These are phyloP conservation scores for Hydnum rufescens DNA, from an alignment of 768 basidiomycete genomes.

Conservation along the genomic window DNA sequence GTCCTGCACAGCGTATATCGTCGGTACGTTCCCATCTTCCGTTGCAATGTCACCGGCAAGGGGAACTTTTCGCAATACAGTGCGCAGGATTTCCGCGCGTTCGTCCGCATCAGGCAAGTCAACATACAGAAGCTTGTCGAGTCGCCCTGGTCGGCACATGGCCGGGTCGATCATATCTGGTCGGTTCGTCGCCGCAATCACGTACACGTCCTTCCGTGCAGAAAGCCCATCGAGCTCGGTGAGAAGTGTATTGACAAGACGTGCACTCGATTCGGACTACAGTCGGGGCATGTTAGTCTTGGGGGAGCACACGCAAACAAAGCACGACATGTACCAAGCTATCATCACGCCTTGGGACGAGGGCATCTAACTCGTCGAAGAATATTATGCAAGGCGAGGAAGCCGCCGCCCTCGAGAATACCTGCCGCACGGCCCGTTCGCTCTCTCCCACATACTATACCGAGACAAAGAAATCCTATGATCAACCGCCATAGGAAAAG, in stretches of 20 bases:
- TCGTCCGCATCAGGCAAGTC: constrained; percentile 60
- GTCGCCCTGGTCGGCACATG: constrained; percentile 88
- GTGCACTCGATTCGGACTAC: constrained; percentile 80
- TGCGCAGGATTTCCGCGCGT: constrained; percentile 67
- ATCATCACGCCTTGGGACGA: constrained; percentile 81
- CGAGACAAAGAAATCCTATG: not conserved
- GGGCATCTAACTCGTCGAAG: constrained; percentile 85
- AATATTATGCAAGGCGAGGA: constrained; percentile 91
- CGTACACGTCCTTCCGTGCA: constrained; percentile 68
- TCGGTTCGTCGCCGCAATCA: constrained; percentile 86
- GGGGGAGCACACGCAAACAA: constrained; percentile 3
- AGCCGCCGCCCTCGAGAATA: constrained; percentile 83
- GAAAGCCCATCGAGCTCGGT: constrained; percentile 90
- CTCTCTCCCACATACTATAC: constrained; percentile 93
- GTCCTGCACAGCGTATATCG: not conserved
- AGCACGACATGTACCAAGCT: constrained; percentile 37
- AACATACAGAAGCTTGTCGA: constrained; percentile 88
- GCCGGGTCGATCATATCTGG: constrained; percentile 97
- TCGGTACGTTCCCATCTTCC: not conserved
- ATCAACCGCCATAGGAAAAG: not conserved
- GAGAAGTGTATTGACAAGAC: constrained; percentile 84
- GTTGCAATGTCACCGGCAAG: constrained; percentile 17
- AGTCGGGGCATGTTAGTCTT: not conserved
- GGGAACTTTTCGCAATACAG: constrained; percentile 50
- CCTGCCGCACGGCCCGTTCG: constrained; percentile 83